phyloP scores from a whole-genome alignment of 129 eudicot genomes.

The Saposhnikovia divaricata region DNA sequence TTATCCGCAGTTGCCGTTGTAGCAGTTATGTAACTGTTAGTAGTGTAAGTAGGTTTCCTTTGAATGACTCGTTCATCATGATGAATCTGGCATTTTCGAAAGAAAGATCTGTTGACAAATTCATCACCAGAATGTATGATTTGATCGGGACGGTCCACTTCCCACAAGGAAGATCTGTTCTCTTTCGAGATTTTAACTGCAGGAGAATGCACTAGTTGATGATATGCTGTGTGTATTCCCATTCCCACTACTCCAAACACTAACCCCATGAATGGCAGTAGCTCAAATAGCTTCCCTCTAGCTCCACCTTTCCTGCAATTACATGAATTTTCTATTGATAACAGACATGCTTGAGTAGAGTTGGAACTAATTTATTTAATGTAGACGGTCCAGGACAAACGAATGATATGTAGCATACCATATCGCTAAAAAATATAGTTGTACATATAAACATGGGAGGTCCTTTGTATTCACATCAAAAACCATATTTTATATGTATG shows the following conservation, averaged over 20 bases:
- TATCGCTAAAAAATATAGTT: too few relatives aligned
- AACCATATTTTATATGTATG: too few relatives aligned
- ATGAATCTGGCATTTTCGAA: not conserved
- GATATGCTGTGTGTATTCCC: not conserved
- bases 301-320: not conserved
- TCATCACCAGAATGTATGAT: not conserved
- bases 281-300: not conserved
- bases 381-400: too few relatives aligned
- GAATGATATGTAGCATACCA: too few relatives aligned
- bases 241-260: not conserved
- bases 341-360: too few relatives aligned
- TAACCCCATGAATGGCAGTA: not conserved
- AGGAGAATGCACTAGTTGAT: not conserved
- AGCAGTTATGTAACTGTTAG: not conserved
- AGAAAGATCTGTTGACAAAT: not conserved
- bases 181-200: not conserved
- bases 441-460: too few relatives aligned
- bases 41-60: not conserved
- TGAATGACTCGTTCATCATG: not conserved
- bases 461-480: too few relatives aligned
- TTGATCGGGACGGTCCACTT: not conserved
- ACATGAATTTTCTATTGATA: not conserved
- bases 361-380: too few relatives aligned
- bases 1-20: not conserved
- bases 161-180: conserved; percentile 1